Evolutionary conservation across 108 stramenopile species (phyloP).

Genomic region (Parmales sp.): DNA sequence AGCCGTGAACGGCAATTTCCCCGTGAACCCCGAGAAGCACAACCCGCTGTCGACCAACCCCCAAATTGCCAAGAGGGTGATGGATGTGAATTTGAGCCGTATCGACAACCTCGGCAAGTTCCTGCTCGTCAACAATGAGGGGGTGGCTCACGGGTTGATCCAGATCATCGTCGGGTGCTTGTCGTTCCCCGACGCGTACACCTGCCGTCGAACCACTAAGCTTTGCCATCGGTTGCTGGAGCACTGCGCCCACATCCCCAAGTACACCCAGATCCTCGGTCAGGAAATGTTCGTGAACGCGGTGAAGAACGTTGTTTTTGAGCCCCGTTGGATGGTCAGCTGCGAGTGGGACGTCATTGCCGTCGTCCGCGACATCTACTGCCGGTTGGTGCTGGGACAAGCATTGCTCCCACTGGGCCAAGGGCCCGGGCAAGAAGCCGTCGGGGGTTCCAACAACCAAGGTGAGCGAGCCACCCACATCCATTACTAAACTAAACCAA

Average conservation of each 20-base stretch:
- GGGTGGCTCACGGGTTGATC: slow-evolving; percentile 58
- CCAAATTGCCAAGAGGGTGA: slow-evolving; percentile 17
- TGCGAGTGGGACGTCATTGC: slow-evolving; percentile 85
- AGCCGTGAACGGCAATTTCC: too few relatives aligned
- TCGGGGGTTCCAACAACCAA: too few relatives aligned
- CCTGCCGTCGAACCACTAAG: slow-evolving; percentile 60
- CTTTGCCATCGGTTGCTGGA: slow-evolving; percentile 80
- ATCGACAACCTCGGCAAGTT: slow-evolving; percentile 70
- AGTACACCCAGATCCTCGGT: slow-evolving; percentile 63
- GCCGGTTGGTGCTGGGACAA: slow-evolving; percentile 69
- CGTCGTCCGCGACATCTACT: slow-evolving; percentile 71
- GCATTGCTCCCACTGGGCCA: slow-evolving; percentile 69
- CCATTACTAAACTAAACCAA: too few relatives aligned
- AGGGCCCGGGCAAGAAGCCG: slow-evolving; percentile 63
- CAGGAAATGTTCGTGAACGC: slow-evolving; percentile 53
- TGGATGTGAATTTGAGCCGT: slow-evolving; percentile 59
- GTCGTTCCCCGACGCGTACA: slow-evolving; percentile 73
- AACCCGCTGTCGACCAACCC: too few relatives aligned
- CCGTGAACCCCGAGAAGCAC: slow-evolving; percentile 29
- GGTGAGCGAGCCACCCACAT: too few relatives aligned
- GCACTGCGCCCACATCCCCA: slow-evolving; percentile 60
- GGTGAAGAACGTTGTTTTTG: slow-evolving; percentile 60
- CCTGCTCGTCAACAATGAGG: slow-evolving; percentile 61
- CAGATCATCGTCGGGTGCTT: slow-evolving; percentile 54
- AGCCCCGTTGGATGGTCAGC: slow-evolving; percentile 86